Evolutionary conservation across 139 green algal genomes (phyloP).

Genomic region (Marvania coccoides): DNA sequence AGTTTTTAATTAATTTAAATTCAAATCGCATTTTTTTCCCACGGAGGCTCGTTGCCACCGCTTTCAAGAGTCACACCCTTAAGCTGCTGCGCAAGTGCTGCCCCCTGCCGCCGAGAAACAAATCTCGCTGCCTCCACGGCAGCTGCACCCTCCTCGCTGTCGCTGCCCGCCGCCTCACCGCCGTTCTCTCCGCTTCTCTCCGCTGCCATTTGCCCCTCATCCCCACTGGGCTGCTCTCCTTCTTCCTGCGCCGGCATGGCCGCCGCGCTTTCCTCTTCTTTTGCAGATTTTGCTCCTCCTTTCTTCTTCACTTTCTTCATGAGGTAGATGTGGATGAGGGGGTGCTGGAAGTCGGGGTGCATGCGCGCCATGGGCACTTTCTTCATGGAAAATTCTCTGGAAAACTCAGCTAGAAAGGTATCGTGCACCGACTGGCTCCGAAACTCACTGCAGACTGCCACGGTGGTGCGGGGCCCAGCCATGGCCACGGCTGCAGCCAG

Average conservation of each 20-base stretch:
- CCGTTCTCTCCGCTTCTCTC: too few relatives aligned
- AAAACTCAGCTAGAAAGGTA: slow-evolving; percentile 53
- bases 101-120: neutral
- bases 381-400: slow-evolving; percentile 49
- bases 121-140: neutral
- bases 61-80: too few relatives aligned
- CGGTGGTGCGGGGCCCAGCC: neutral
- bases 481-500: slow-evolving; percentile 15
- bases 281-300: neutral
- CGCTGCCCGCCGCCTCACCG: too few relatives aligned
- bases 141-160: too few relatives aligned
- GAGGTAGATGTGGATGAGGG: slow-evolving; percentile 62
- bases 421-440: slow-evolving; percentile 62
- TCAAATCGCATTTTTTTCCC: too few relatives aligned
- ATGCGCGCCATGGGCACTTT: slow-evolving; percentile 43
- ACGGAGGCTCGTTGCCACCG: too few relatives aligned
- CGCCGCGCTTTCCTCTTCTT: neutral
- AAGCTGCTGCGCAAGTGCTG: neutral
- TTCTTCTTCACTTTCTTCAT: slow-evolving; percentile 38
- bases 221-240: neutral
- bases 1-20: too few relatives aligned
- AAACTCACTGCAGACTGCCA: slow-evolving; percentile 76
- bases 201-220: too few relatives aligned
- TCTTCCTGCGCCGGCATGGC: neutral
- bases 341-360: slow-evolving; percentile 53